Evolutionary conservation across 1,284 basidiomycete genomes (phyloP).

Genomic region (Malassezia arunalokei): DNA sequence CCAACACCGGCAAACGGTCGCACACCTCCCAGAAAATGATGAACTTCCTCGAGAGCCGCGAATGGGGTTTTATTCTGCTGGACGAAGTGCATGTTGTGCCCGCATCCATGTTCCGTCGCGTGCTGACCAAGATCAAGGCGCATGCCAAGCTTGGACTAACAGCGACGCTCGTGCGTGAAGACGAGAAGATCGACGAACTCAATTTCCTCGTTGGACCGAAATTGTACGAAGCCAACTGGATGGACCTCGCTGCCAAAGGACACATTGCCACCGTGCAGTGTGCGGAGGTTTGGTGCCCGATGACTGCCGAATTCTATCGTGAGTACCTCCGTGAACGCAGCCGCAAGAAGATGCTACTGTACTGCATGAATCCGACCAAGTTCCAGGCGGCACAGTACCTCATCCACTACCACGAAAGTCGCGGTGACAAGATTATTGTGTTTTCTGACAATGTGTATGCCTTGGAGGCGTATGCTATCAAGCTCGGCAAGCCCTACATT

Average conservation of each 20-base stretch:
- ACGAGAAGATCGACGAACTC: conserved; percentile 96
- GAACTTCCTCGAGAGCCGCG: conserved; percentile 44
- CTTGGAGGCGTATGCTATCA: conserved; percentile 90
- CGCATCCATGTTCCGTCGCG: conserved; percentile 46
- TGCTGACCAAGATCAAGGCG: conserved; percentile 45
- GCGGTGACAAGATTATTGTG: conserved; percentile 98
- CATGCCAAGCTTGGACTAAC: conserved; percentile 44
- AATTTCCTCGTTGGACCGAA: conserved; percentile 99
- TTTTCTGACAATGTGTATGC: conserved; percentile 98
- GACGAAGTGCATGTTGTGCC: conserved; percentile 46
- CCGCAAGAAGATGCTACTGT: conserved; percentile 85
- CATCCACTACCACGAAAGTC: conserved; percentile 92
- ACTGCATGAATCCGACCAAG: conserved; percentile 99
- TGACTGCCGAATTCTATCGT: conserved; percentile 99
- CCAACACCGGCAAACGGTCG: conserved; percentile 45
- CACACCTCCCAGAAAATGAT: conserved; percentile 47
- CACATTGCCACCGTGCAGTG: conserved; percentile 96
- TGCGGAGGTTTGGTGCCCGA: conserved; percentile 99
- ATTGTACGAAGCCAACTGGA: conserved; percentile 99
- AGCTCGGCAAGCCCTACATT: conserved; percentile 85
- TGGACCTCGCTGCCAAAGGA: conserved; percentile 97
- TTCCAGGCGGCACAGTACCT: conserved; percentile 98
- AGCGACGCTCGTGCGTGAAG: conserved; percentile 88
- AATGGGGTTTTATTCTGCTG: conserved; percentile 45
- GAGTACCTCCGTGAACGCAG: conserved; percentile 89